Conservation (phyloP, 2,329 filamentous ascomycete species). For the Elsinoe arachidis region DNA sequence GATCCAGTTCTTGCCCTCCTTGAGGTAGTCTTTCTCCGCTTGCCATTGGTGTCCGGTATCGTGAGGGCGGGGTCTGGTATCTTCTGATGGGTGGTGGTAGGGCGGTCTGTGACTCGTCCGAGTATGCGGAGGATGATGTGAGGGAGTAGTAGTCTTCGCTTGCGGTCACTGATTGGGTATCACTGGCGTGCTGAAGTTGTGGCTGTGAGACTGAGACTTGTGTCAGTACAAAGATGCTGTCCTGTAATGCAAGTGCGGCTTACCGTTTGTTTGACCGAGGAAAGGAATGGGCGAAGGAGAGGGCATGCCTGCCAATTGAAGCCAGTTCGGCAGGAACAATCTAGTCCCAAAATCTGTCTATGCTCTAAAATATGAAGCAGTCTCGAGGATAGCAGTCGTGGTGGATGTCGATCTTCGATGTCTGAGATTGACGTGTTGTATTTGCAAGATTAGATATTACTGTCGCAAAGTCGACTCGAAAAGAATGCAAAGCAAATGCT, state of each 20-base stretch:
- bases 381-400: background rate
- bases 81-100: constrained; percentile 20
- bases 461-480: background rate
- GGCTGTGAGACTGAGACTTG: constrained; percentile 30
- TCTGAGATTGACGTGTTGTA: background rate
- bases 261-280: constrained; percentile 36
- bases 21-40: constrained; percentile 21
- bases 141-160: constrained; percentile 45
- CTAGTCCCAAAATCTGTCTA: background rate
- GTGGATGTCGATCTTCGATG: background rate
- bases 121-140: constrained; percentile 29
- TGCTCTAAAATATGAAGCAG: background rate
- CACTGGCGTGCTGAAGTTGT: constrained; percentile 32
- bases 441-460: background rate
- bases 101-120: constrained; percentile 24
- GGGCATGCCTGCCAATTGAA: background rate
- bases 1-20: constrained; percentile 17
- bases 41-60: constrained; percentile 28
- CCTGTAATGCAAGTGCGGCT: constrained; percentile 2
- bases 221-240: background rate
- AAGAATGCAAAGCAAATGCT: too few species aligned
- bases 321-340: background rate
- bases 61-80: constrained; percentile 27
- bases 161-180: constrained; percentile 40
- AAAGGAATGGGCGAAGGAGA: constrained; percentile 5